These are phyloP conservation scores for Simplicillium aogashimaense DNA, from an alignment of 2,329 filamentous ascomycete species.

Conservation along the genomic window DNA sequence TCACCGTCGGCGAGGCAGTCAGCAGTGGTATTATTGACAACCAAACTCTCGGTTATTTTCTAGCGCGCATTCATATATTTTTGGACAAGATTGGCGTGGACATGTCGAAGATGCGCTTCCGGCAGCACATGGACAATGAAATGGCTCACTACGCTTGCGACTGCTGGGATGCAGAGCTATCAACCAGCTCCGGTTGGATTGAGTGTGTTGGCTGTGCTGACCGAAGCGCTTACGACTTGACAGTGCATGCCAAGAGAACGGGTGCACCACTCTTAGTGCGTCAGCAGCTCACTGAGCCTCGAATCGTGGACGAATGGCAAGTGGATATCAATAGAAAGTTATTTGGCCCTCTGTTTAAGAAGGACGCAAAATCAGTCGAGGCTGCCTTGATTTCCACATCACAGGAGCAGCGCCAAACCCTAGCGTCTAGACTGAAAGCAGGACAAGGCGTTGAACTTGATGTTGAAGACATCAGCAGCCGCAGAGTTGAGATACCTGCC, in stretches of 20 bases:
- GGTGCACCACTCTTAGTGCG: conserved; percentile 78
- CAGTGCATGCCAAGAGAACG: conserved; percentile 87
- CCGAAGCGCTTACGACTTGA: conserved; percentile 87
- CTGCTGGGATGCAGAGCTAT: conserved; percentile 95
- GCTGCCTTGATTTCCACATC: conserved; percentile 63
- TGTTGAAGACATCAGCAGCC: conserved; percentile 55
- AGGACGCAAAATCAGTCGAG: conserved; percentile 81
- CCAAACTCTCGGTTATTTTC: conserved; percentile 95
- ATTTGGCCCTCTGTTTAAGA: conserved; percentile 92
- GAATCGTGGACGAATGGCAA: conserved; percentile 77
- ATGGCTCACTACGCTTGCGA: conserved; percentile 88
- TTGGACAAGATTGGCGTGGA: conserved; percentile 82
- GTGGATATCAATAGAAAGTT: conserved; percentile 89
- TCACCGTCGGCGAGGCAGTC: conserved; percentile 81
- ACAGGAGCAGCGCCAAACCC: conserved; percentile 72
- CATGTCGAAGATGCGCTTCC: conserved; percentile 79
- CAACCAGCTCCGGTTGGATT: conserved; percentile 91
- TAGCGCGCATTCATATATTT: conserved; percentile 89
- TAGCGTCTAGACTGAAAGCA: conserved; percentile 63
- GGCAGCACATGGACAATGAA: conserved; percentile 81
- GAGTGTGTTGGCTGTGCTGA: conserved; percentile 97
- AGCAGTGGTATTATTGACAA: conserved; percentile 79
- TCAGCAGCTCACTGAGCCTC: conserved; percentile 68
- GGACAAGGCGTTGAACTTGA: conserved; percentile 69
- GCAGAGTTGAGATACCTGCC: conserved; percentile 69